These are phyloP conservation scores for Phialophora tarda DNA, from an alignment of 2,329 filamentous ascomycete genomes.

Conservation along the genomic window DNA sequence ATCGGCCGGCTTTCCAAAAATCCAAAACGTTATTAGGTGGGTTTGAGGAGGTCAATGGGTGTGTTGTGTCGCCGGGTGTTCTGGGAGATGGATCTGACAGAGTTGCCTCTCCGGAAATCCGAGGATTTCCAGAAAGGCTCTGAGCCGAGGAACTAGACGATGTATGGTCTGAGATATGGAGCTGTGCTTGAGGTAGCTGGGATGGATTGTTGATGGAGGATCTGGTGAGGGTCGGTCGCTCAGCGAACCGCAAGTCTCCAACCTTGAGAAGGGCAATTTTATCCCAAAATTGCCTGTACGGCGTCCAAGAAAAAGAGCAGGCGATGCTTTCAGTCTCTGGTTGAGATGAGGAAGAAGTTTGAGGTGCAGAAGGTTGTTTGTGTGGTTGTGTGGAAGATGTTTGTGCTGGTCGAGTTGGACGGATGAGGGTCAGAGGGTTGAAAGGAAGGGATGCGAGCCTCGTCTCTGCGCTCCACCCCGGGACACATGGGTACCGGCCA, in stretches of 20 bases:
- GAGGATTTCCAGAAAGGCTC: not conserved
- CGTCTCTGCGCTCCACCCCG: slow-evolving; percentile 20
- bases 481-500: slow-evolving; percentile 1
- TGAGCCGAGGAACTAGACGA: not conserved
- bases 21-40: not conserved
- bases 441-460: slow-evolving; percentile 12
- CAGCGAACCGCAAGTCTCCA: not conserved
- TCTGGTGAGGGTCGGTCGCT: not conserved
- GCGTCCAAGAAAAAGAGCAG: not conserved
- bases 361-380: not conserved
- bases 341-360: slow-evolving; percentile 4
- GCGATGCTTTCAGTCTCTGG: slow-evolving; percentile 2
- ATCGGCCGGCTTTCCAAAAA: slow-evolving; percentile 4
- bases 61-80: not conserved
- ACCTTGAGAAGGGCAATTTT: not conserved
- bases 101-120: not conserved
- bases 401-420: slow-evolving; percentile 5
- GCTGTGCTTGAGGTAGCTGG: not conserved
- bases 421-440: slow-evolving; percentile 10
- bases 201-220: not conserved
- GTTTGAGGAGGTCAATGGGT: not conserved
- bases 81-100: not conserved
- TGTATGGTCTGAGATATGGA: not conserved
- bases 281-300: not conserved
- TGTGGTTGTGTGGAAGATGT: slow-evolving; percentile 14